Percentiles rank a stretch among this genome's conserved stretches.
phyloP scores from a whole-genome alignment of 1,139 yeast genomes.

The Eremothecium coryli region DNA sequence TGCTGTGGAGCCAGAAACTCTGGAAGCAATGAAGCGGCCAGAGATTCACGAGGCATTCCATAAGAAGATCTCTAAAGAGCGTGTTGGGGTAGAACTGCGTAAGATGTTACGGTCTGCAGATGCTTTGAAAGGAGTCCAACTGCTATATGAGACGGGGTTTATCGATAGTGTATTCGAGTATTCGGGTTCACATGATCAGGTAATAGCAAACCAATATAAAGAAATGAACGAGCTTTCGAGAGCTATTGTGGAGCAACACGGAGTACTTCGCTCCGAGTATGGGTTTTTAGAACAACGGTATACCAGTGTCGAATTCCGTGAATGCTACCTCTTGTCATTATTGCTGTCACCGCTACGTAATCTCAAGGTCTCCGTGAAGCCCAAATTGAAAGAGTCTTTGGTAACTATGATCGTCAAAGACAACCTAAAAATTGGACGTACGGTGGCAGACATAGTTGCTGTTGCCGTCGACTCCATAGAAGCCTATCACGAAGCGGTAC shows the following conservation, averaged over 20 bases:
- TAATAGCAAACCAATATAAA: background rate
- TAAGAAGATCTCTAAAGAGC: slow-evolving; percentile 76
- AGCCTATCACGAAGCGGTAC: slow-evolving; percentile 25
- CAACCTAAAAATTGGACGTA: slow-evolving; percentile 58
- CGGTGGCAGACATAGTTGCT: slow-evolving; percentile 45
- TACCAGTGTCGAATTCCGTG: slow-evolving; percentile 1
- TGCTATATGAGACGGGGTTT: slow-evolving; percentile 48
- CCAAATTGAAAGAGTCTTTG: slow-evolving; percentile 16
- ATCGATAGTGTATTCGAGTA: slow-evolving; percentile 47
- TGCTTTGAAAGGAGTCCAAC: slow-evolving; percentile 54
- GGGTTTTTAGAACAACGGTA: background rate
- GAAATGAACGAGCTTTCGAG: background rate
- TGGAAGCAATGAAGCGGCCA: slow-evolving; percentile 54
- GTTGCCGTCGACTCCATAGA: slow-evolving; percentile 32
- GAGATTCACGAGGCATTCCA: slow-evolving; percentile 52
- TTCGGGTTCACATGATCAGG: slow-evolving; percentile 9
- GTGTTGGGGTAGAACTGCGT: slow-evolving; percentile 78
- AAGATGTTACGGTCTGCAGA: slow-evolving; percentile 60
- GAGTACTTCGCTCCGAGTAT: background rate
- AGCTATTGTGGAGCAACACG: slow-evolving; percentile 2
- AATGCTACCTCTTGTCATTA: slow-evolving; percentile 5
- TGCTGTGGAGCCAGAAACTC: slow-evolving; percentile 48
- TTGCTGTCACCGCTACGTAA: slow-evolving; percentile 21
- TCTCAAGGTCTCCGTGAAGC: slow-evolving; percentile 4
- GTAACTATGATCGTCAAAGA: slow-evolving; percentile 45